Conservation (phyloP, 495 filamentous ascomycete genomes). For the Collariella sp. region DNA sequence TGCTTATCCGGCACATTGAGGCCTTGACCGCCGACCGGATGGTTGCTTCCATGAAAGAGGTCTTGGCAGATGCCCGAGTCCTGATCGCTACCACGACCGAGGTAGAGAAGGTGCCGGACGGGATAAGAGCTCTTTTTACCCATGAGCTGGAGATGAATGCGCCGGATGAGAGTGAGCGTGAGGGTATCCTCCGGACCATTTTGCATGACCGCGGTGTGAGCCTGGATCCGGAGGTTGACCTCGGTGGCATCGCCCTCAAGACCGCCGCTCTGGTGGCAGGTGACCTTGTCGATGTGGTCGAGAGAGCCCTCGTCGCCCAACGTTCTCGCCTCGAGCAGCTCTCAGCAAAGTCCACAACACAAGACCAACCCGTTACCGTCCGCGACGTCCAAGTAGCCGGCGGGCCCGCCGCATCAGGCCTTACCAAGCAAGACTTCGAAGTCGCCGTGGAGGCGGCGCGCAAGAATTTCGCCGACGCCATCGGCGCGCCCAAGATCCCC, state of each 20-base stretch:
- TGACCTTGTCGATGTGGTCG: conserved; percentile 88
- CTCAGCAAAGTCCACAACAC: conserved; percentile 35
- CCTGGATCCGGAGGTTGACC: conserved; percentile 70
- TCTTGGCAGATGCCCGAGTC: conserved; percentile 63
- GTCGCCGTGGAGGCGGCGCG: conserved; percentile 84
- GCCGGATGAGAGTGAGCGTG: conserved; percentile 85
- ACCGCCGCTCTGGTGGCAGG: conserved; percentile 93
- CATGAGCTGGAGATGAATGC: conserved; percentile 93
- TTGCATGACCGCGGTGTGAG: conserved; percentile 64
- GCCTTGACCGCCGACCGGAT: conserved; percentile 86
- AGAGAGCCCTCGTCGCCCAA: conserved; percentile 72
- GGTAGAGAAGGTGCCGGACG: conserved; percentile 86
- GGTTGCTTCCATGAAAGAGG: conserved; percentile 69
- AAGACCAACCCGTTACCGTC: conserved; percentile 47
- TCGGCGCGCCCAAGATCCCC: conserved; percentile 96
- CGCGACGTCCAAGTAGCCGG: conserved; percentile 83
- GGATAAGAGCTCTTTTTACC: conserved; percentile 80
- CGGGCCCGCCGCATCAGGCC: conserved; percentile 63
- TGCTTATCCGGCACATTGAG: conserved; percentile 81
- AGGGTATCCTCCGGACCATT: conserved; percentile 72
- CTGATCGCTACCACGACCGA: conserved; percentile 90
- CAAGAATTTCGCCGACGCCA: conserved; percentile 95
- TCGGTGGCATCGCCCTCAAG: conserved; percentile 78
- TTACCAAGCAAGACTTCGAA: conserved; percentile 86
- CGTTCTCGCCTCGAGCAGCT: conserved; percentile 63